Conservation (phyloP, 225 moss, liverwort and hornwort species). For the Bryum argenteum region DNA sequence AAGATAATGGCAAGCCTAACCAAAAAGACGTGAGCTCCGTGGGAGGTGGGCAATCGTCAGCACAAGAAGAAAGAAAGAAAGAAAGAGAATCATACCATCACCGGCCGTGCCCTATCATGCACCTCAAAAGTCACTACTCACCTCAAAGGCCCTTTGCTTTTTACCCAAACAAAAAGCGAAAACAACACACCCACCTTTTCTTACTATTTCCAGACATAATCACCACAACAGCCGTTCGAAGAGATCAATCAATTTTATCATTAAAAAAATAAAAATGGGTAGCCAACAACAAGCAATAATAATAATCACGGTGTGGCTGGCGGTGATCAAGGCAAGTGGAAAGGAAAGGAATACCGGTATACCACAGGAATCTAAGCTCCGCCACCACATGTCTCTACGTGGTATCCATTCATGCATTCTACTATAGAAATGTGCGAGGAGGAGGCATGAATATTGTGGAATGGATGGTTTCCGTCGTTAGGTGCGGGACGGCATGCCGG, state of each 20-base stretch:
- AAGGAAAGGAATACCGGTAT: background rate
- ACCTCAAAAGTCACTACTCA: conserved; percentile 25
- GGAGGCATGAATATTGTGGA: too few relatives aligned
- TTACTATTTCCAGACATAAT: too few relatives aligned
- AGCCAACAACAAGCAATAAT: background rate
- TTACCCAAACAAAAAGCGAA: too few relatives aligned
- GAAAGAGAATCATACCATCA: background rate
- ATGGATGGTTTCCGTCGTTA: background rate
- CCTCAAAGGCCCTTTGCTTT: too few relatives aligned
- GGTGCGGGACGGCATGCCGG: conserved; percentile 18
- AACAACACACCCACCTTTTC: too few relatives aligned
- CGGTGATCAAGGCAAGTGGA: conserved; percentile 23
- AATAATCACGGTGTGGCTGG: background rate
- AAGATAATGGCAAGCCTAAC: too few relatives aligned
- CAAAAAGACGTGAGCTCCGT: too few relatives aligned
- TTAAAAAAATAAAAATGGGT: too few relatives aligned
- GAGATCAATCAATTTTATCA: too few relatives aligned
- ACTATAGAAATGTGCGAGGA: too few relatives aligned
- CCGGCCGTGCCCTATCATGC: conserved; percentile 32
- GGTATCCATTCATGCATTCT: too few relatives aligned
- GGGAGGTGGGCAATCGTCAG: background rate
- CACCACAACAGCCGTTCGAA: too few relatives aligned
- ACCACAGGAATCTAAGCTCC: background rate
- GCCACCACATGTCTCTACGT: background rate
- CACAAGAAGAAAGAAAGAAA: background rate